Evolutionary conservation across 2,329 filamentous ascomycete genomes (phyloP), one percentile per base, ranked within the genome.

Genomic region (Alternaria postmessia): DNA sequence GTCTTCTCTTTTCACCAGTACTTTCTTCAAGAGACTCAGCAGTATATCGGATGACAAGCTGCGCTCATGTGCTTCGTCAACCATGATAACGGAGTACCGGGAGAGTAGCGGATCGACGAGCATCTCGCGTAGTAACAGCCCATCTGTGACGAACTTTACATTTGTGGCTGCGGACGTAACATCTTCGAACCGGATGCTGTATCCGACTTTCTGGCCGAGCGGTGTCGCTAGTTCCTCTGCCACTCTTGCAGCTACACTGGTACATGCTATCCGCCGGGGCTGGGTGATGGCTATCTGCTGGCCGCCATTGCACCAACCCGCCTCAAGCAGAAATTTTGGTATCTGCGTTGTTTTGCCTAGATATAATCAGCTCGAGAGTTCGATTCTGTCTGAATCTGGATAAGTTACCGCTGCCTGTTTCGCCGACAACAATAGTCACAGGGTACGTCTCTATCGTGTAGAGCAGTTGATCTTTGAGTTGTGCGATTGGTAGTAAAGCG

Each of bases 141-240:
- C 94, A 80, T 99, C 95, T 0, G 94, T 99, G 64, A 98, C 81
- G 74, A 98, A 98, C 76, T 99, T 97, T 81, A 99, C 94, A 53
- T 88, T 88, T 1, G 95, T 99, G 34, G 87, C 85, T 18, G 89
- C 85, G 20, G 93, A 97, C 5, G 94, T 97, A 65, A 92, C 87
- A 84, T 98, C 94, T 75, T 99, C 94, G 73, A 99, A 89, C 59
- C 87, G 87, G 66, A 98, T 97, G 1, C 93, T 96, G 77, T 96
- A 98, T 54, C 95, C 95, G 24, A 84, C 81, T 63, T 96, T 90
- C 79, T 96, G 93, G 28, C 95, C 95, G 11, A 98, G 76, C 65
- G 93, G 90, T 76, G 92, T 95, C 54, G 89, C 88, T 77, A 93
- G 87, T 79, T 99, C 95, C 75, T 97, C 91, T 8, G 95, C 94